Evolutionary conservation across 805 yeast species (phyloP), one percentile per base, ranked within the genome.

Genomic region (Ogataea naganishii): DNA sequence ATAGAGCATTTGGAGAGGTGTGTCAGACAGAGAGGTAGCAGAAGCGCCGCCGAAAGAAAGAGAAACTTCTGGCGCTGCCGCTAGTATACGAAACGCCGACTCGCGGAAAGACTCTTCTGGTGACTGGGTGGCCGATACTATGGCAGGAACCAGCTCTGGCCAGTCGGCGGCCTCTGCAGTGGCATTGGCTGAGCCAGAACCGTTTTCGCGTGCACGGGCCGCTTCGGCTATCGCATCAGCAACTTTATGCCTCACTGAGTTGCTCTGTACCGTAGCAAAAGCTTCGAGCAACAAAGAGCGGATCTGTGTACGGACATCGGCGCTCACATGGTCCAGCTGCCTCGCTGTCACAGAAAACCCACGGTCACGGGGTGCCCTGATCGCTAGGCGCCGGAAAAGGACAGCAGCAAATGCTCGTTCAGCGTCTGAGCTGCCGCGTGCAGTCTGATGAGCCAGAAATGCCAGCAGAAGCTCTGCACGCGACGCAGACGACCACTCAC

Each of bases 161-260:
- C 98, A 89, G n/a, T n/a, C n/a, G 4, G 63, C 54, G 4, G 66
- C 67, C 14, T 62, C 64, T 13, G 60, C 64, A 4, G 60, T 45
- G 10, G 72, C 77, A 35, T 75, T 80, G n/a, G n/a, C n/a, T n/a
- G n/a, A n/a, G n/a, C n/a, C n/a, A n/a, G n/a, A n/a, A n/a, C n/a
- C n/a, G n/a, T n/a, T n/a, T n/a, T n/a, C n/a, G n/a, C n/a, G n/a
- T 27, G 64, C 69, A 45, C 78, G 76, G 2, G 96, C 94, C 26
- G 89, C 73, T 56, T 88, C 97, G 1, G 96, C 83, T 27, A 92
- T 80, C 7, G 95, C 94, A 62, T 92, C 98, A 2, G 96, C 78
- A 28, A 92, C 62, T 50, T 89, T 92, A 55, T 89, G 96, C 51
- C 96, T 76, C 19, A 85, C 85, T 38, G 72, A 73, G 37, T 73